Evolutionary conservation across 1,284 basidiomycete genomes (phyloP).

Genomic region (Stygiomarasmius scandens): DNA sequence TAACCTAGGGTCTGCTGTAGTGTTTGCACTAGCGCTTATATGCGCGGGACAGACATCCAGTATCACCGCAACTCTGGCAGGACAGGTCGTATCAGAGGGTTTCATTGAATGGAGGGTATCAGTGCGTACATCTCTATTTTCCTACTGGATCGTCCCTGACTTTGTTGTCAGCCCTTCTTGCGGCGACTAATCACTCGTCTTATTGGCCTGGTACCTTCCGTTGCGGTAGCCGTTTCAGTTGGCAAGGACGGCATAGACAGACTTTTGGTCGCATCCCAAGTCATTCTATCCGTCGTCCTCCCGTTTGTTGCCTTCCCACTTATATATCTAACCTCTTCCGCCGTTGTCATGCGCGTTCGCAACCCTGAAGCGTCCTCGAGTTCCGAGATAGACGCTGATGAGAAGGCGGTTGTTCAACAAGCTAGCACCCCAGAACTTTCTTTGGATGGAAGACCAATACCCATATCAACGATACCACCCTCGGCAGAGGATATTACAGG

Average conservation of each 20-base stretch:
- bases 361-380: conserved; percentile 13
- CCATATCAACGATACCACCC: no score
- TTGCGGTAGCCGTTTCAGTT: conserved; percentile 76
- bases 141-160: neutral
- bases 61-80: conserved; percentile 82
- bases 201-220: conserved; percentile 86
- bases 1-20: conserved; percentile 58
- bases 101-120: conserved; percentile 83
- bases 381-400: conserved; percentile 8
- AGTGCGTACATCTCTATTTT: conserved; percentile 39
- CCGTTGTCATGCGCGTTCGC: conserved; percentile 54
- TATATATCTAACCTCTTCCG: conserved; percentile 58
- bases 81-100: conserved; percentile 83
- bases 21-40: conserved; percentile 79
- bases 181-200: conserved; percentile 78
- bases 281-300: conserved; percentile 84
- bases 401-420: conserved; percentile 20
- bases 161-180: conserved; percentile 69
- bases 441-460: no score
- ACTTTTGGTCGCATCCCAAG: conserved; percentile 88
- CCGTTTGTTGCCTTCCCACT: conserved; percentile 88
- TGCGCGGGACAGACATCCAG: conserved; percentile 82
- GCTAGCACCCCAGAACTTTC: no score
- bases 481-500: no score
- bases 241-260: conserved; percentile 79